Evolutionary conservation across 441 rosid species (phyloP).

Genomic region (Melastoma candidum): DNA sequence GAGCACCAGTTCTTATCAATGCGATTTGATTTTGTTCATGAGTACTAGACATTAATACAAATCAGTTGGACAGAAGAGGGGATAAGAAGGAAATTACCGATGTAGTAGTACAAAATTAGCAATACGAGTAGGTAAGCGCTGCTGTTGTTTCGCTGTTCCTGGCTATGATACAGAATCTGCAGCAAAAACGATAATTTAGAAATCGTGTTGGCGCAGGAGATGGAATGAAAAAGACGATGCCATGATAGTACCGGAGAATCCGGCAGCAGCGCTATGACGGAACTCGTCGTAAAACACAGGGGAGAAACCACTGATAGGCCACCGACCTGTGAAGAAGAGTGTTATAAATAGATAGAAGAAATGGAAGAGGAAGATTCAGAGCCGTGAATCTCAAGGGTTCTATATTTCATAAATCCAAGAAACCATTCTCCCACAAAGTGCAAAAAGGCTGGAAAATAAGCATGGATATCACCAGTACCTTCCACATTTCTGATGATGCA

Average conservation of each 20-base stretch:
- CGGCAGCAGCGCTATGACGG: conserved; percentile 37
- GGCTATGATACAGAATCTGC: conserved; percentile 41
- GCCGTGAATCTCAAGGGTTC: no score
- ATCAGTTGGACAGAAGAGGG: neutral
- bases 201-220: conserved; percentile 7
- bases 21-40: neutral
- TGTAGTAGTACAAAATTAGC: conserved; percentile 38
- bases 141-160: conserved; percentile 21
- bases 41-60: neutral
- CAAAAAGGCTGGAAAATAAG: neutral
- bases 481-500: conserved; percentile 47
- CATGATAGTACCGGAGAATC: conserved; percentile 29
- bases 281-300: conserved; percentile 42
- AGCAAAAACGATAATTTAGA: conserved; percentile 11
- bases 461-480: conserved; percentile 22
- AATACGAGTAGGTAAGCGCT: conserved; percentile 22
- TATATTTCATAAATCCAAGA: neutral
- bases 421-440: neutral
- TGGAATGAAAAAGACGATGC: neutral
- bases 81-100: conserved; percentile 23
- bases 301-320: conserved; percentile 46
- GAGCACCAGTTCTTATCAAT: no score
- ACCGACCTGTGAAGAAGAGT: conserved; percentile 29
- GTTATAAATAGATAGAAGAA: no score
- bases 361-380: no score